Conservation (phyloP, 306 rosid genomes). For the Casuarina cunninghamiana region DNA sequence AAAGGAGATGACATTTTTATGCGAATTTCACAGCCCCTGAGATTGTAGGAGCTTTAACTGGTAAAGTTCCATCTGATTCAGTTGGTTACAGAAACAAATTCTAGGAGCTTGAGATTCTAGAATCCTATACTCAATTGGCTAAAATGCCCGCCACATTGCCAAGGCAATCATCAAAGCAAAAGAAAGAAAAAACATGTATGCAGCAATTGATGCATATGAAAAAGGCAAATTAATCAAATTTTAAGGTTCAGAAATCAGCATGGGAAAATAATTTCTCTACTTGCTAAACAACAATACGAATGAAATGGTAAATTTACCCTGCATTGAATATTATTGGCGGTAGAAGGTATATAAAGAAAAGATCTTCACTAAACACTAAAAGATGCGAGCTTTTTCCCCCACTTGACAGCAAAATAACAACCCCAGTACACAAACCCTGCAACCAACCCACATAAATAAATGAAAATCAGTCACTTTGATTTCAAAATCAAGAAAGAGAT, state of each 20-base stretch:
- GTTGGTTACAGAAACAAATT: not conserved
- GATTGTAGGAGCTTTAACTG: not conserved
- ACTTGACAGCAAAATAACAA: conserved; percentile 70
- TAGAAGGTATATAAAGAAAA: conserved; percentile 89
- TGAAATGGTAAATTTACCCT: conserved; percentile 53
- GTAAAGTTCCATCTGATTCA: not conserved
- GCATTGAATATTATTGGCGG: conserved; percentile 98
- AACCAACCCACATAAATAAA: conserved; percentile 29
- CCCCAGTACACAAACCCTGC: conserved; percentile 85
- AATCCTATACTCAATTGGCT: conserved; percentile 1
- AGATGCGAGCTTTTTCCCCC: conserved; percentile 88
- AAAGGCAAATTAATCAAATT: not conserved
- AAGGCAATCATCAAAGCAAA: conserved; percentile 3
- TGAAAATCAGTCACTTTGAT: not conserved
- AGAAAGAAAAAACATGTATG: not conserved
- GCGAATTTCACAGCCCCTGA: not conserved
- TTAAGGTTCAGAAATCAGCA: conserved; percentile 8
- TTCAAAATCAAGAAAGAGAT: not conserved
- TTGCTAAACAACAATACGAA: not conserved
- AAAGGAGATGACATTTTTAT: not conserved
- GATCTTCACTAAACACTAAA: conserved; percentile 91
- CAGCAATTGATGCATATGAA: not conserved
- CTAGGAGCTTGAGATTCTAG: conserved; percentile 16
- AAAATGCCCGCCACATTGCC: not conserved
- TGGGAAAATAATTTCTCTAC: not conserved